phyloP scores from a whole-genome alignment of 2,329 filamentous ascomycete genomes.

The Epichloe gansuensis region DNA sequence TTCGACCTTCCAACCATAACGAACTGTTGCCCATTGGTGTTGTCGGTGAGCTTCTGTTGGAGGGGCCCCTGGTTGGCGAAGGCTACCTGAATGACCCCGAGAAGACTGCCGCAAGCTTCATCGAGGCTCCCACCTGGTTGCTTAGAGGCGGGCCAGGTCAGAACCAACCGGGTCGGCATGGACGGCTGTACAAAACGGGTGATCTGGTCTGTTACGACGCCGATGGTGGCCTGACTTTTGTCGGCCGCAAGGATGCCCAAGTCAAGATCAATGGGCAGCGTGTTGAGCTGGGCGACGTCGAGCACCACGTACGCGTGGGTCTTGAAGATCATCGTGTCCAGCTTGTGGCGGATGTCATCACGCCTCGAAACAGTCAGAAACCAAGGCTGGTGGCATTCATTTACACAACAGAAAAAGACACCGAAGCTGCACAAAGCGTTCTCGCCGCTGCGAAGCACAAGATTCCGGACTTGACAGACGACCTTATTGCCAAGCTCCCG shows the following conservation, averaged over 20 bases:
- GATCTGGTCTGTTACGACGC: slow-evolving; percentile 30
- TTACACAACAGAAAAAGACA: background rate
- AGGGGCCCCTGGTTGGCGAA: slow-evolving; percentile 31
- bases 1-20: background rate
- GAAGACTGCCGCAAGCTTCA: slow-evolving; percentile 30
- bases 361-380: background rate
- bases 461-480: background rate
- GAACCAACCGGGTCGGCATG: slow-evolving; percentile 5
- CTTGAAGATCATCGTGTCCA: too few species aligned
- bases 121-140: slow-evolving; percentile 25
- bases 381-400: slow-evolving; percentile 1
- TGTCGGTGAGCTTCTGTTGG: slow-evolving; percentile 24
- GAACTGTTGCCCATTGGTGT: slow-evolving; percentile 17
- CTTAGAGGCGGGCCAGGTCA: background rate
- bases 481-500: slow-evolving; percentile 8
- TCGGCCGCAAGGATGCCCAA: slow-evolving; percentile 40
- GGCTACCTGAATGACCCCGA: slow-evolving; percentile 35
- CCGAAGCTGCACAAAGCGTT: too few species aligned
- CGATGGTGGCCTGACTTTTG: slow-evolving; percentile 22
- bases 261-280: slow-evolving; percentile 43
- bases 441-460: background rate
- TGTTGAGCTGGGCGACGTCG: slow-evolving; percentile 28
- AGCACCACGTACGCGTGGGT: slow-evolving; percentile 5
- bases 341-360: too few species aligned
- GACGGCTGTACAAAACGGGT: slow-evolving; percentile 30